Evolutionary conservation across 1,284 basidiomycete genomes (phyloP).

Genomic region (Sanguinoderma infundibulare): DNA sequence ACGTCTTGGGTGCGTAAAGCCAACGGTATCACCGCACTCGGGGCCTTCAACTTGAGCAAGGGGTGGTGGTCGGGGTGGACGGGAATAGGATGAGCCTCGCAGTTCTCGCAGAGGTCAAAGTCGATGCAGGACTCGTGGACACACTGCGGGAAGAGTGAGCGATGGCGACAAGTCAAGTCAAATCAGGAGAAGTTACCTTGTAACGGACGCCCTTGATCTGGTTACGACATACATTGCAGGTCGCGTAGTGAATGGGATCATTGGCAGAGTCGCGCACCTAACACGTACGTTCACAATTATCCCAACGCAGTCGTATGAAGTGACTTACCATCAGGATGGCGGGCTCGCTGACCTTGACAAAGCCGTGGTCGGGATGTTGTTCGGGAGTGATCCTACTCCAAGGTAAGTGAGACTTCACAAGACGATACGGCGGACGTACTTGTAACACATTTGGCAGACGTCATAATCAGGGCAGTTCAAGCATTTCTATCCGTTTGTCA

Average conservation of each 20-base stretch:
- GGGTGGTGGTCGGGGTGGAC: conserved; percentile 79
- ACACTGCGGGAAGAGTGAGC: conserved; percentile 54
- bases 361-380: conserved; percentile 81
- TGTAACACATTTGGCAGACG: conserved; percentile 74
- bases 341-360: conserved; percentile 66
- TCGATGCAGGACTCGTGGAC: conserved; percentile 82
- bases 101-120: conserved; percentile 83
- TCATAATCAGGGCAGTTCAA: conserved; percentile 77
- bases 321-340: conserved; percentile 60
- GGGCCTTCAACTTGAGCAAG: conserved; percentile 76
- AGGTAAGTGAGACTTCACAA: background rate
- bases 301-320: background rate
- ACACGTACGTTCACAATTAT: background rate
- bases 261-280: conserved; percentile 23
- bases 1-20: background rate
- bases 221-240: conserved; percentile 51
- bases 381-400: conserved; percentile 58
- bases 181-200: conserved; percentile 53
- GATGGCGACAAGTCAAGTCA: conserved; percentile 5
- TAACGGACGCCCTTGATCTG: conserved; percentile 68
- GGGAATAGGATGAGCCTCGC: conserved; percentile 81
- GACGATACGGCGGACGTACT: conserved; percentile 39
- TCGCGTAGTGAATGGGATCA: conserved; percentile 29
- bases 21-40: conserved; percentile 53
- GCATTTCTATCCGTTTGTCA: conserved; percentile 61